Percentiles rank a stretch among this genome's conserved stretches.
Evolutionary conservation across 2,329 filamentous ascomycete genomes (phyloP).

Genomic region (Fusarium pseudoanthophilum): DNA sequence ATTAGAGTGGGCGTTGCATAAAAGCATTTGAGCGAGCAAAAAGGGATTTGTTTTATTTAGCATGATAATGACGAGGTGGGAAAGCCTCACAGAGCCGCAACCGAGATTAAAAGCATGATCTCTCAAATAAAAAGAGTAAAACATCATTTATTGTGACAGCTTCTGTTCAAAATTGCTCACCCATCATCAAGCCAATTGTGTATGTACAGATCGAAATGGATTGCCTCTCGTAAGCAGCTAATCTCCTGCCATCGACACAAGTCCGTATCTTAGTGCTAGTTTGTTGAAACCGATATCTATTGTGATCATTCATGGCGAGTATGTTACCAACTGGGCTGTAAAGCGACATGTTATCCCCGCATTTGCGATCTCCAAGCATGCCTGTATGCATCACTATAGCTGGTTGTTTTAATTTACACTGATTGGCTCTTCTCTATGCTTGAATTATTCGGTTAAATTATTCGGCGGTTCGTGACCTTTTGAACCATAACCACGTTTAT

Average conservation of each 20-base stretch:
- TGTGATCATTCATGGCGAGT: not conserved
- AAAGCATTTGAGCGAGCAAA: conserved; percentile 12
- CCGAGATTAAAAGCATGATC: not conserved
- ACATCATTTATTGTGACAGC: not conserved
- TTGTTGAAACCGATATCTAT: not conserved
- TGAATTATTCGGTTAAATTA: conserved; percentile 9
- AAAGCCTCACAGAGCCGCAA: conserved; percentile 26
- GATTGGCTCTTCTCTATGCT: not conserved
- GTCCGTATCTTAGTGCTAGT: not conserved
- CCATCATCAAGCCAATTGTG: not conserved
- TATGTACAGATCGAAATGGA: not conserved
- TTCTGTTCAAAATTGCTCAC: not conserved
- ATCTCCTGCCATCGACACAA: not conserved
- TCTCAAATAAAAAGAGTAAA: conserved; percentile 27
- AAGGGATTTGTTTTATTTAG: conserved; percentile 34
- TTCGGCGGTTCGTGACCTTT: not conserved
- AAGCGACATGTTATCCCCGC: not conserved
- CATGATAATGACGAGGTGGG: conserved; percentile 42
- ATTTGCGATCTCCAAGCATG: not conserved
- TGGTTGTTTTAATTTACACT: not conserved
- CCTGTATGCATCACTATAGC: not conserved
- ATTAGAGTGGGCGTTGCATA: conserved; percentile 11
- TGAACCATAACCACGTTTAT: not conserved
- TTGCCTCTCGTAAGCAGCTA: not conserved
- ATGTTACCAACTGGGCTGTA: not conserved